Base-by-base conservation (phyloP, 768 basidiomycete genomes). In the Rhizopogon vinicolor region DNA sequence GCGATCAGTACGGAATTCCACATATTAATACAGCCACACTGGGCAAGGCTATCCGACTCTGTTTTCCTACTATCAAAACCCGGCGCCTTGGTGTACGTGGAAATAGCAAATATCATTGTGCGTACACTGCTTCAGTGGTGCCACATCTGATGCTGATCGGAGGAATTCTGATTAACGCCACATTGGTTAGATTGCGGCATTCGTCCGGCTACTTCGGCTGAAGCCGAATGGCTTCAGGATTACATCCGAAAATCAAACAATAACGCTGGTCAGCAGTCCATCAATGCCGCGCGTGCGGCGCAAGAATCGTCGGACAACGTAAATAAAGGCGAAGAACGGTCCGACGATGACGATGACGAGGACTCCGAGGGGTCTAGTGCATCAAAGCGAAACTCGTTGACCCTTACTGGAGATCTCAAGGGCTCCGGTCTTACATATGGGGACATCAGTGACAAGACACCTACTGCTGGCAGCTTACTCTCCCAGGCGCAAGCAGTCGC, bases 61-160 rank as follows among this genome's bases (percentile, higher is more conserved):
- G 92, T 70, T 97, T 93, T 74, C 91, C 91, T 48, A 91, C 89
- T 59, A 94, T 97, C 80, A 95, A 93, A 81, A 96, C 94, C 50
- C 80, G 94, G 62, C 87, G 94, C 56, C 73, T 97, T 57, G 94
- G 94, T 57, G 92, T 92, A 56, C 77, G 94, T 72, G 93, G 93
- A 50, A 94, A 96, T 77, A 92, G 90, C 76, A 95, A 94, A 80
- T 96, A 96, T 74, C 93, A 95, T 73, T 96, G 91, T 93, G 61
- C 61, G 87, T 77, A 60, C 63, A 66, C 63, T 64, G 57, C 53
- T 54, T 71, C 67, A 48, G 31, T 70, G 63, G 68, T 70, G 63
- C 68, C 69, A 62, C 61, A 63, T 67, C 65, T 72, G 57, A 61
- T 58, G 54, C 12, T 64, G 66, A 70, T 70, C 66, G 61, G 63